phyloP scores from a whole-genome alignment of 371 early-diverging fungal species.

The Zancudomyces culisetae region DNA sequence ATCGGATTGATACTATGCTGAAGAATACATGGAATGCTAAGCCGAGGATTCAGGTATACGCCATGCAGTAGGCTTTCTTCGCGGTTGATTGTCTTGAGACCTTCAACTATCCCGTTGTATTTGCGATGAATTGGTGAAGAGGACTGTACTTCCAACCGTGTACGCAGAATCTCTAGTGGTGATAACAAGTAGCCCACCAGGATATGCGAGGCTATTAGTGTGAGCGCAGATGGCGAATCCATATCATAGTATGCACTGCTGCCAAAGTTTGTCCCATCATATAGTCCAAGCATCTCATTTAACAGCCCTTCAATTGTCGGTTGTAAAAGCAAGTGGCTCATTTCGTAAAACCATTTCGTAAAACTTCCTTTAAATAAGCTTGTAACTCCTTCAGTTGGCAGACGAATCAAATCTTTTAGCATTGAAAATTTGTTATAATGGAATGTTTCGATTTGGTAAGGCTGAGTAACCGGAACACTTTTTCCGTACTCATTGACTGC shows the following conservation, averaged over 20 bases:
- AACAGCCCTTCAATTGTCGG: conserved; percentile 48
- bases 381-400: conserved; percentile 26
- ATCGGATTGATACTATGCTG: conserved; percentile 52
- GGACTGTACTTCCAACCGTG: conserved; percentile 53
- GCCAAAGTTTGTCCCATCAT: conserved; percentile 37
- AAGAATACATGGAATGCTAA: conserved; percentile 52
- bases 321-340: conserved; percentile 43
- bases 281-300: conserved; percentile 53
- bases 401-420: conserved; percentile 10
- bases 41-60: conserved; percentile 41
- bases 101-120: conserved; percentile 49
- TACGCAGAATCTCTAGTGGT: conserved; percentile 56
- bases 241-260: conserved; percentile 44
- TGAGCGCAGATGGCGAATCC: conserved; percentile 26
- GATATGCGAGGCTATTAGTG: conserved; percentile 43
- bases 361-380: conserved; percentile 27
- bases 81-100: conserved; percentile 40
- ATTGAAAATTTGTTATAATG: conserved; percentile 12
- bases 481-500: neutral
- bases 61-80: conserved; percentile 46
- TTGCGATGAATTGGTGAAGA: conserved; percentile 41
- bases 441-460: conserved; percentile 19
- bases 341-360: conserved; percentile 48
- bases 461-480: conserved; percentile 6
- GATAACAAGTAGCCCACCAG: conserved; percentile 46